Evolutionary conservation across 2,329 filamentous ascomycete species (phyloP), one percentile per base, ranked within the genome.

Genomic region (Aspergillus sp.): DNA sequence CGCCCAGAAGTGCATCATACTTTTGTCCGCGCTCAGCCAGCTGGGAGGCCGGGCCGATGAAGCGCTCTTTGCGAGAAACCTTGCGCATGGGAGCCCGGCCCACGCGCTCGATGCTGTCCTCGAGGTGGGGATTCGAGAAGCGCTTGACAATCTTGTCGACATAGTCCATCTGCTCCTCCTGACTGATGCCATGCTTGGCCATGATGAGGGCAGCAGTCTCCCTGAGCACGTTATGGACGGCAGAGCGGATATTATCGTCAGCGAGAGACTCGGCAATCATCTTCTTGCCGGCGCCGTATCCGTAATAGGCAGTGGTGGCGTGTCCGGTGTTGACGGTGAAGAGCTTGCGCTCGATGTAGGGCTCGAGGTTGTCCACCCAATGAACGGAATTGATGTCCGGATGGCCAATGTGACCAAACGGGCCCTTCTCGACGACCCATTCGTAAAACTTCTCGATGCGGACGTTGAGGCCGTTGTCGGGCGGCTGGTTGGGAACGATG

Each of bases 321-420:
- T 98, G 91, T 35, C 86, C 83, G 14, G 91, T 98, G 75, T 98
- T 98, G 74, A 98, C 89, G 14, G 91, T 98, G 73, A 88, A 98
- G 44, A 98, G 80, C 75, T 98, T 98, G 63, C 91, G 88, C 78
- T 98, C 91, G 53, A 98, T 96, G 69, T 89, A 98, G 36, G 91
- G 91, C 56, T 80, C 74, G 17, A 98, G 77, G 66, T 96, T 74
- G 44, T 86, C 78, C 38, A 96, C 91, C 78, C 85, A 95, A 67
- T 93, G 83, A 58, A 96, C 80, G 39, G 88, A 89, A 45, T 91
- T 64, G 53, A 98, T 89, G 12, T 75, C 64, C 4, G 86, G 88
- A 47, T 75, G 72, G 33, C 72, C 70, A 41, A 73, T 67, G 42
- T 80, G 75, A 43, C 79, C 72, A 63, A 96, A 95, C 2, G 89